Percentiles rank a stretch among this genome's conserved stretches.
These are phyloP conservation scores for Daldinia eschscholtzii DNA, from an alignment of 2,329 filamentous ascomycete genomes.

Conservation along the genomic window DNA sequence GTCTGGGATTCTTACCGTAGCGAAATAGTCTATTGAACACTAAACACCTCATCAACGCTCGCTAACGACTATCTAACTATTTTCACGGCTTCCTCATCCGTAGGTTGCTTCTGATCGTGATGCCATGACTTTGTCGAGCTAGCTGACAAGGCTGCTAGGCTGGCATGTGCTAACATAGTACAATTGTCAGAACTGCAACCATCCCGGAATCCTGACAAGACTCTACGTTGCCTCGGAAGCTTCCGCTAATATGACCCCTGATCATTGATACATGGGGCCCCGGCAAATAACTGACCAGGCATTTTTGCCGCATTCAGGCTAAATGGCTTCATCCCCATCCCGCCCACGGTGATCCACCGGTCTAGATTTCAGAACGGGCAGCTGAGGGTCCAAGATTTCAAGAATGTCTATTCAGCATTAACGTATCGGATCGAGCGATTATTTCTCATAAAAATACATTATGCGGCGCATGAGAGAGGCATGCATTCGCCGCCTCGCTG, in stretches of 20 bases:
- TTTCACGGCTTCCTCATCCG: conserved; percentile 26
- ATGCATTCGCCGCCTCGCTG: conserved; percentile 20
- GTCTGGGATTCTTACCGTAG: conserved; percentile 17
- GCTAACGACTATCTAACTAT: conserved; percentile 8
- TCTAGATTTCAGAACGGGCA: conserved; percentile 31
- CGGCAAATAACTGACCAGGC: conserved; percentile 30
- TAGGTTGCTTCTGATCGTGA: conserved; percentile 19
- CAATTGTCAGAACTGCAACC: conserved; percentile 27
- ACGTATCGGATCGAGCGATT: conserved; percentile 32
- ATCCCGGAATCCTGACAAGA: conserved; percentile 14
- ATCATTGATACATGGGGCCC: conserved; percentile 29
- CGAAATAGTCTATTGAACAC: conserved; percentile 22
- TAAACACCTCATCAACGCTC: conserved; percentile 19
- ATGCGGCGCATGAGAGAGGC: conserved; percentile 22
- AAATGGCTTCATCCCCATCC: conserved; percentile 32
- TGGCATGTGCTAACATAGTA: conserved; percentile 12
- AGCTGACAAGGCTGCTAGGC: conserved; percentile 7
- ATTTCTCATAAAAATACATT: conserved; percentile 17
- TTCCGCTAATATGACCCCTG: conserved; percentile 31
- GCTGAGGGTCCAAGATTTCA: conserved; percentile 29
- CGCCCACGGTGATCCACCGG: conserved; percentile 30
- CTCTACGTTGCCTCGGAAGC: conserved; percentile 34
- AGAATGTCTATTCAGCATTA: conserved; percentile 19
- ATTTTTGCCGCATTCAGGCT: conserved; percentile 45
- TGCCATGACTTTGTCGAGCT: conserved; percentile 17